These are phyloP conservation scores for Aureobasidium lini DNA, from an alignment of 2,329 filamentous ascomycete genomes.

Conservation along the genomic window DNA sequence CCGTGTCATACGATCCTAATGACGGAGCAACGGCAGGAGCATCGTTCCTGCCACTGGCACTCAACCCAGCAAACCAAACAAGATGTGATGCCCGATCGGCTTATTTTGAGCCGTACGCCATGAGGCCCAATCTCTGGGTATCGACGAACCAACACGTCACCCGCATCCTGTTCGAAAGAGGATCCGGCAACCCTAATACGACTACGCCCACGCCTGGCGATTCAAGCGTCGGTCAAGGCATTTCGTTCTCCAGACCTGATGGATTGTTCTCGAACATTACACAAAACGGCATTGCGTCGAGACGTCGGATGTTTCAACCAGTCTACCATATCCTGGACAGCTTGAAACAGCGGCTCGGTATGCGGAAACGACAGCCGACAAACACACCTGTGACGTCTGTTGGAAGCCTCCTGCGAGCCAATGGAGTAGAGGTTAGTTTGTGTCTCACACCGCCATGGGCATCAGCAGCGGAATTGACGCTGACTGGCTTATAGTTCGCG, in stretches of 20 bases:
- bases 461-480: background rate
- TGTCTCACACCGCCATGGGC: too few relatives aligned
- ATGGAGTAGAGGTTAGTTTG: conserved; percentile 15
- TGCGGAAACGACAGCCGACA: background rate
- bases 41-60: conserved; percentile 30
- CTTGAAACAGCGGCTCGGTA: background rate
- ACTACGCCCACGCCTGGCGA: conserved; percentile 12
- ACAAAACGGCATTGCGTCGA: background rate
- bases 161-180: conserved; percentile 26
- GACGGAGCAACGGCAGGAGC: conserved; percentile 31
- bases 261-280: conserved; percentile 6
- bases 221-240: conserved; percentile 17
- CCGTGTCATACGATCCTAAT: conserved; percentile 31
- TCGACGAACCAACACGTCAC: conserved; percentile 31
- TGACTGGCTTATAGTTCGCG: conserved; percentile 18
- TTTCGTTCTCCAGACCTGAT: conserved; percentile 5
- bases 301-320: background rate
- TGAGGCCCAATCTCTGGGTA: conserved; percentile 31
- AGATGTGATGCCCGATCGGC: conserved; percentile 35
- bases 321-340: background rate
- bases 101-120: conserved; percentile 31
- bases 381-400: background rate
- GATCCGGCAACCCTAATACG: conserved; percentile 15
- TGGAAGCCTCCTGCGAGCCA: background rate
- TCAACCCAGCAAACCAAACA: conserved; percentile 30